These are phyloP conservation scores for Boletus tylopilopsis DNA, from an alignment of 768 basidiomycete species.

Conservation along the genomic window DNA sequence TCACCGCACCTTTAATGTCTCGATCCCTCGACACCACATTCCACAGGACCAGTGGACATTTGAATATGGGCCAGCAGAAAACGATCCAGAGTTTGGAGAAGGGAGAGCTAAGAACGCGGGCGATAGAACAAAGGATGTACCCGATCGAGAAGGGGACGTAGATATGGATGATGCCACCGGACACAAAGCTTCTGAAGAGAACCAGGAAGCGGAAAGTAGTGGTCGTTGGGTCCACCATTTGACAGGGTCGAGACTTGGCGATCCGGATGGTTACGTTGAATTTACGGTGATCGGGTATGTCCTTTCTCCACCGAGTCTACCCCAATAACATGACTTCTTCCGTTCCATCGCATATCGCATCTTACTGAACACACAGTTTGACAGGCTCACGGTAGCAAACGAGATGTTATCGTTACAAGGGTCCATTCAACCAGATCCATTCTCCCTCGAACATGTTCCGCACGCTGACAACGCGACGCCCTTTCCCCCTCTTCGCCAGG, in stretches of 20 bases:
- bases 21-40: conserved; percentile 90
- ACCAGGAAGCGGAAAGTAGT: conserved; percentile 40
- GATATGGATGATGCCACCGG: conserved; percentile 10
- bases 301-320: not conserved
- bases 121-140: conserved; percentile 8
- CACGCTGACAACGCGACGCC: conserved; percentile 14
- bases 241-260: conserved; percentile 70
- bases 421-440: conserved; percentile 74
- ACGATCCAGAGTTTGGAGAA: conserved; percentile 67
- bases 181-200: conserved; percentile 9
- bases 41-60: conserved; percentile 79
- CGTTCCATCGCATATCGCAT: not conserved
- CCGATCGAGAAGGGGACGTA: not conserved
- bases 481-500: conserved; percentile 1
- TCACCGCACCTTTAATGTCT: conserved; percentile 91
- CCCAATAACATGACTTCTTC: not conserved
- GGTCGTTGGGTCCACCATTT: conserved; percentile 79
- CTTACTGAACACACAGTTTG: conserved; percentile 5
- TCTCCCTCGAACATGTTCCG: conserved; percentile 56
- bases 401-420: conserved; percentile 91
- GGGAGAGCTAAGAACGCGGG: conserved; percentile 27
- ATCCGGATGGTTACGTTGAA: conserved; percentile 58
- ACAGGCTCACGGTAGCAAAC: conserved; percentile 83
- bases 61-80: conserved; percentile 79
- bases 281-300: conserved; percentile 83